Evolutionary conservation across 345 rosid species (phyloP).

Genomic region (Garcia nutans): DNA sequence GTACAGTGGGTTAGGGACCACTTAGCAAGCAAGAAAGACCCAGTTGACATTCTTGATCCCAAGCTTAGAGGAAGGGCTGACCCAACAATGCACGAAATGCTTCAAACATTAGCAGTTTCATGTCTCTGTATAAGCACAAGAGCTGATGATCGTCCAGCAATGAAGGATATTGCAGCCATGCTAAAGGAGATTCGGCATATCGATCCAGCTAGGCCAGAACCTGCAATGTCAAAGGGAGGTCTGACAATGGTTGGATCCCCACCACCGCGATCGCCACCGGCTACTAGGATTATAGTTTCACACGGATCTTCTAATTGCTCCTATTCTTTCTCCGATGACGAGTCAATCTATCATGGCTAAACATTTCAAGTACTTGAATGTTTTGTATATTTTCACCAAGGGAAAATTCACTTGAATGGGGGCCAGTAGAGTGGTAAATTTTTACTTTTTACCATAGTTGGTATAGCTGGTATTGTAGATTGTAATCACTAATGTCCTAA

Average conservation of each 20-base stretch:
- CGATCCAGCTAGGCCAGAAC: constrained; percentile 46
- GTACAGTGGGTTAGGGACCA: constrained; percentile 91
- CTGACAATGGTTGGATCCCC: constrained; percentile 12
- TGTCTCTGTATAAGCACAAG: constrained; percentile 65
- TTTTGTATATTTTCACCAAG: constrained; percentile 17
- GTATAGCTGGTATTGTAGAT: constrained; percentile 21
- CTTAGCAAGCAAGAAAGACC: constrained; percentile 56
- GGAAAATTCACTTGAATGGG: constrained; percentile 6
- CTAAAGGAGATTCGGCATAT: constrained; percentile 71
- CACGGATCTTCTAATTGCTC: constrained; percentile 79
- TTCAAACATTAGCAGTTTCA: constrained; percentile 86
- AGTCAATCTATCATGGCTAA: constrained; percentile 33
- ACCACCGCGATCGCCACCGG: constrained; percentile 35
- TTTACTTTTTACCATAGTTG: constrained; percentile 12
- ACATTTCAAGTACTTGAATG: neutral
- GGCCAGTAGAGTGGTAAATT: neutral
- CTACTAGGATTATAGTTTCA: constrained; percentile 44
- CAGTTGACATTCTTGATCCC: constrained; percentile 64
- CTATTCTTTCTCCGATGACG: constrained; percentile 66
- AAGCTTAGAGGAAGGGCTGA: constrained; percentile 76
- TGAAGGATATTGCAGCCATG: constrained; percentile 94
- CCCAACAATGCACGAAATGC: constrained; percentile 84
- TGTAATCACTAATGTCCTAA: constrained; percentile 20
- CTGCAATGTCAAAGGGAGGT: constrained; percentile 41
- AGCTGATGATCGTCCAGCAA: constrained; percentile 64